phyloP scores from a whole-genome alignment of 2,329 filamentous ascomycete species.

The Cercospora beticola region DNA sequence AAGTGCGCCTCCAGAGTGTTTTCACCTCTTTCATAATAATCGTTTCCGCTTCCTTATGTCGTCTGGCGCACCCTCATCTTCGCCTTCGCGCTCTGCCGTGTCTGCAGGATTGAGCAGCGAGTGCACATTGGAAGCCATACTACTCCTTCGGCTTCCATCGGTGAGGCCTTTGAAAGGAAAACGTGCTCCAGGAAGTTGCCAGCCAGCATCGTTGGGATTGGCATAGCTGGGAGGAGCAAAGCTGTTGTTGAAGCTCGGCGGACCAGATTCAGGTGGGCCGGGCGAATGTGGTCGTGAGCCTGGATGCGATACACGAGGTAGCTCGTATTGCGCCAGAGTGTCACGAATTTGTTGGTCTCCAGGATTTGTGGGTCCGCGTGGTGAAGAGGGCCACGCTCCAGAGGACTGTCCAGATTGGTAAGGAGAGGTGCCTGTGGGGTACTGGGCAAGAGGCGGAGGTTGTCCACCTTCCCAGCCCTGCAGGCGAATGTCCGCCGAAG shows the following conservation, averaged over 20 bases:
- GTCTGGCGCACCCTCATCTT: constrained; percentile 59
- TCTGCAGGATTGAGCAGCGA: constrained; percentile 67
- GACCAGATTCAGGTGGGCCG: constrained; percentile 47
- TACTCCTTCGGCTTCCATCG: constrained; percentile 65
- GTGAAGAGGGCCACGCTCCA: constrained; percentile 67
- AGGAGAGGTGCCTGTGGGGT: constrained; percentile 56
- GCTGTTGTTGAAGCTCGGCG: constrained; percentile 49
- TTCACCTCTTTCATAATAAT: constrained; percentile 42
- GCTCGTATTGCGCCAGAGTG: constrained; percentile 64
- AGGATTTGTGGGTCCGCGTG: constrained; percentile 47
- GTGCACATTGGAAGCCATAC: constrained; percentile 70
- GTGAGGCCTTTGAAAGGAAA: constrained; percentile 52
- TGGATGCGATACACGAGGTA: constrained; percentile 52
- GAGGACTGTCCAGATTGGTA: constrained; percentile 64
- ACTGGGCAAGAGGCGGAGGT: constrained; percentile 45
- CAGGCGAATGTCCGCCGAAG: constrained; percentile 87
- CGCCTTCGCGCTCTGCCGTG: constrained; percentile 64
- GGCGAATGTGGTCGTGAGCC: constrained; percentile 42
- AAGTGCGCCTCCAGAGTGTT: not conserved
- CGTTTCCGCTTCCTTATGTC: constrained; percentile 62
- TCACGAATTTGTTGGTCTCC: constrained; percentile 64
- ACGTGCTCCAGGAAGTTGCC: constrained; percentile 54
- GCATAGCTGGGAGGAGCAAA: constrained; percentile 53
- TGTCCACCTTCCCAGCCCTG: constrained; percentile 72
- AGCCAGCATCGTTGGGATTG: constrained; percentile 55